Base-by-base conservation (phyloP, 495 filamentous ascomycete species). In the Neurospora tetrasperma region DNA sequence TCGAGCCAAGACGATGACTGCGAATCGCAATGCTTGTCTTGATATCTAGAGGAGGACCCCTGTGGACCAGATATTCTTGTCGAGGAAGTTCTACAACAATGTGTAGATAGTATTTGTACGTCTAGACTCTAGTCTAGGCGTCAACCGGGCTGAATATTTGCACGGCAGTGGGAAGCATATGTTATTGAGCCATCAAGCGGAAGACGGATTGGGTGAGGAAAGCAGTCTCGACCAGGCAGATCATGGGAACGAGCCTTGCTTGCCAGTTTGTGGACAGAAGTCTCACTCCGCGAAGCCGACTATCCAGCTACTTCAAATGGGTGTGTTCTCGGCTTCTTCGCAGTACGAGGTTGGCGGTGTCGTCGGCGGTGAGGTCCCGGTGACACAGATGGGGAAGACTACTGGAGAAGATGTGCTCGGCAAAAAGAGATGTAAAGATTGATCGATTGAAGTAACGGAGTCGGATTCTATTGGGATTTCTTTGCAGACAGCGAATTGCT, bases 21-120 rank as follows among this genome's bases (percentile, higher is more conserved):
- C 10, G n/a, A 23, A 41, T 62, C 35, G n/a, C 35, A 66, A 35
- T 10, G 44, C 40, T 70, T 41, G 16, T 46, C 38, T 5, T 71
- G 48, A 81, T 73, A 84, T 68, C 76, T 82, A 68, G 12, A 66
- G 35, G 54, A 27, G 4, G 54, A 16, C 27, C 54, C 35, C 9
- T 59, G 11, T 59, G 48, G 48, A 59, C 20, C 20, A 31, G 48
- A 31, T 59, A 12, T 27, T 54, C 20, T 59, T 27, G 48, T 59
- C 48, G 54, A 35, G 27, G 18, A 14, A 38, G 23, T 66, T 18
- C 54, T 66, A 35, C 27, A 66, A 35, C 27, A 12, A 66, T 38
- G 54, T 35, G 27, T 66, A 35, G 9, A 38, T 14, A 14, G 23
- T 27, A 12, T 66, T 66, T 66, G 23, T 16, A 14, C 23, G 23